A percentile compares a stretch with the other conserved stretches of the same genome.
phyloP scores from a whole-genome alignment of 2,329 filamentous ascomycete species.

The Pseudocercospora fuligena region DNA sequence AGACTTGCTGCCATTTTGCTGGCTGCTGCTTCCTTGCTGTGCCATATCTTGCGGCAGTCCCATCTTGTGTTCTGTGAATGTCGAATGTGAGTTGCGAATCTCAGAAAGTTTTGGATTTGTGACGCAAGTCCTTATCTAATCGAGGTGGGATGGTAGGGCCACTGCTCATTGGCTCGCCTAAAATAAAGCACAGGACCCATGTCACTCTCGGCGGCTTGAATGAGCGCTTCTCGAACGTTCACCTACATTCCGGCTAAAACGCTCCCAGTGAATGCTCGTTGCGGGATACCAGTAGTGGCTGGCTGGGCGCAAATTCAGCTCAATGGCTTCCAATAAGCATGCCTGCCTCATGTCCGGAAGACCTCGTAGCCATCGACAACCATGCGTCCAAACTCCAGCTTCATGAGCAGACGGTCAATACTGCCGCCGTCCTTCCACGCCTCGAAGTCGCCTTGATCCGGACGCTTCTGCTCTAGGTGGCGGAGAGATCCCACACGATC shows the following conservation, averaged over 20 bases:
- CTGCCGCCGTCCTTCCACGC: constrained; percentile 72
- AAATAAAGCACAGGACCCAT: no score
- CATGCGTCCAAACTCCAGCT: constrained; percentile 69
- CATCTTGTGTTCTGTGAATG: constrained; percentile 8
- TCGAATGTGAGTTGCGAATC: neutral
- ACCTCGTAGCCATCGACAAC: constrained; percentile 6
- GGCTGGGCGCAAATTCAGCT: neutral
- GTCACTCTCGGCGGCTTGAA: no score
- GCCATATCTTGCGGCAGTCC: constrained; percentile 25
- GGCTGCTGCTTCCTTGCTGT: constrained; percentile 15
- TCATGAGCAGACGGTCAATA: constrained; percentile 86
- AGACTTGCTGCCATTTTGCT: constrained; percentile 29
- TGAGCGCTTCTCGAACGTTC: neutral
- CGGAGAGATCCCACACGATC: constrained; percentile 45
- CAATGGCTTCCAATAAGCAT: neutral
- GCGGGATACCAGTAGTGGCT: no score
- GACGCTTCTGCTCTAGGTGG: constrained; percentile 30
- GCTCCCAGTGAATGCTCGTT: no score
- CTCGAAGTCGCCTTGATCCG: constrained; percentile 58
- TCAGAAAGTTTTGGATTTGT: neutral
- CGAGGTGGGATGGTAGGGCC: neutral
- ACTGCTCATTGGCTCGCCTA: neutral
- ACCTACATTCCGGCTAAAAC: neutral
- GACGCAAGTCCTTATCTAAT: neutral
- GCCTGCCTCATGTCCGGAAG: neutral